phyloP scores from a whole-genome alignment of 2,329 filamentous ascomycete species.

The Venturia asperata region DNA sequence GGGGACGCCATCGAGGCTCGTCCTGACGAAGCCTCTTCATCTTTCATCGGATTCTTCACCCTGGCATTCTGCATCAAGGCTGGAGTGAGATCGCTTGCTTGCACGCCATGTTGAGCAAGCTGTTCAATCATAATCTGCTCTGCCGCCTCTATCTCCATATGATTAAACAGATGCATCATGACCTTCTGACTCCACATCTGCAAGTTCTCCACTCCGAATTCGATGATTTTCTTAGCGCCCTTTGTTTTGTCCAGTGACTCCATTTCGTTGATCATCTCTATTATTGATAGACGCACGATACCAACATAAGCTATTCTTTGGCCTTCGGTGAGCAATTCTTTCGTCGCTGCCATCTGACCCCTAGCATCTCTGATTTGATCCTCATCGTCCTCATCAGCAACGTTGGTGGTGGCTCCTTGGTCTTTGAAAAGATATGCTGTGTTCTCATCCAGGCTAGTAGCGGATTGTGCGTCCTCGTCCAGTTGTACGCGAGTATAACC shows the following conservation, averaged over 20 bases:
- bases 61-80: constrained; percentile 85
- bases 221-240: constrained; percentile 63
- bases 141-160: constrained; percentile 81
- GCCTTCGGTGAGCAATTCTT: constrained; percentile 88
- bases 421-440: constrained; percentile 93
- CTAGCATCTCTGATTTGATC: constrained; percentile 45
- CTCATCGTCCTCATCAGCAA: constrained; percentile 56
- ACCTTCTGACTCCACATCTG: constrained; percentile 98
- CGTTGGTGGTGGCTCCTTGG: constrained; percentile 49
- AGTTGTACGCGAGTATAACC: constrained; percentile 93
- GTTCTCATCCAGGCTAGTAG: constrained; percentile 94
- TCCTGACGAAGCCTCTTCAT: constrained; percentile 27
- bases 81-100: constrained; percentile 74
- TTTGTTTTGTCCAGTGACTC: constrained; percentile 56
- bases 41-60: constrained; percentile 85
- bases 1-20: constrained; percentile 27
- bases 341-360: constrained; percentile 90
- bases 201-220: constrained; percentile 65
- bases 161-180: constrained; percentile 88
- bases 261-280: constrained; percentile 64
- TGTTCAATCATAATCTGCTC: constrained; percentile 99
- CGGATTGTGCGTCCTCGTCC: constrained; percentile 89
- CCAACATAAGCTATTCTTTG: constrained; percentile 96
- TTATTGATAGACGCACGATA: constrained; percentile 72
- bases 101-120: constrained; percentile 82